A percentile compares a stretch with the other conserved stretches of the same genome.
phyloP scores from a whole-genome alignment of 441 rosid genomes.

The Hypseocharis bilobata region DNA sequence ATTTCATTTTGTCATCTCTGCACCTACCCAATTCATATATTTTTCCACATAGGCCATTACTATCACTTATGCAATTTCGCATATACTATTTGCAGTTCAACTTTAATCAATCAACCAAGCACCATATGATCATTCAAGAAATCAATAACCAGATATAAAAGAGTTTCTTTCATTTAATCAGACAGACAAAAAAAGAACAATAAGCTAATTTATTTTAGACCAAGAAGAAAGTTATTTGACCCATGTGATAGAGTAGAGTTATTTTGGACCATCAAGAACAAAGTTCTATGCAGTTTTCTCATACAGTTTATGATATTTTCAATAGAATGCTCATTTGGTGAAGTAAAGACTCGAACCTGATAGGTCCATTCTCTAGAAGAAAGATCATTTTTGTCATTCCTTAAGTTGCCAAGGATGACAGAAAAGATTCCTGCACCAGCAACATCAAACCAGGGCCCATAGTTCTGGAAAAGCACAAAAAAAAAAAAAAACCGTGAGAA shows the following conservation, averaged over 20 bases:
- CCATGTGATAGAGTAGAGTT: too few species aligned
- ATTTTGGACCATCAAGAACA: neutral
- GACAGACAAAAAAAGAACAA: neutral
- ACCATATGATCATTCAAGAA: neutral
- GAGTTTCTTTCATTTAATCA: neutral
- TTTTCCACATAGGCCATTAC: neutral
- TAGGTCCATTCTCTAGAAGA: constrained; percentile 47
- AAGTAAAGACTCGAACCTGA: constrained; percentile 34
- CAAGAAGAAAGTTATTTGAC: neutral
- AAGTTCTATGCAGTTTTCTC: neutral
- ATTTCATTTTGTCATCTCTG: neutral
- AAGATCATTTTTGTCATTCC: constrained; percentile 26
- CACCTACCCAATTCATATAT: neutral
- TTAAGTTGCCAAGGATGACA: constrained; percentile 28
- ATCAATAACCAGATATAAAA: neutral
- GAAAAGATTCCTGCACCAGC: constrained; percentile 46
- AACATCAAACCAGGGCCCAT: constrained; percentile 57
- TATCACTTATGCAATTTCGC: neutral
- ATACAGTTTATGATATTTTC: neutral
- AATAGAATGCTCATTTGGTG: neutral
- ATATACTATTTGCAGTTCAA: neutral
- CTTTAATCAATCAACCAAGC: neutral
- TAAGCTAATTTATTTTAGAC: neutral
- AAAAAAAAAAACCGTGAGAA: neutral
- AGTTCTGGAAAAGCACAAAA: constrained; percentile 33